Base-by-base conservation (phyloP, 2,329 filamentous ascomycete species). In the Tympanopsis confertula region DNA sequence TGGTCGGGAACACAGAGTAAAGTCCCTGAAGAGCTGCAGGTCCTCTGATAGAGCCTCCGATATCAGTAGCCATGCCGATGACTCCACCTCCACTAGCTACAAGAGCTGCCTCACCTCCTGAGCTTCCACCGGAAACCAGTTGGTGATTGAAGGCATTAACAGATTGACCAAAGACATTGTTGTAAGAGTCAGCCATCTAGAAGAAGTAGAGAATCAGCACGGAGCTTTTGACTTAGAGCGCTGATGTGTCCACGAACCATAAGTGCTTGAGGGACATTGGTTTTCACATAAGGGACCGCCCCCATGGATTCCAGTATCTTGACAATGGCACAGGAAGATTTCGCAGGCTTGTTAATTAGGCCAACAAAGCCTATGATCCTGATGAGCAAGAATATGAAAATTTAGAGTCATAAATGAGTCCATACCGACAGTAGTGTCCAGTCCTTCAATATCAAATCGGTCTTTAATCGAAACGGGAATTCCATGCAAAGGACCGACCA, bases 241-340 rank as follows among this genome's bases (percentile, higher is more conserved):
- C 51, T 45, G 49, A 19, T 35, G 2, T 58, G 20, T 19, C 12
- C 13, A 3, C 3, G 5, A 14, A 61, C 62, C 46, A 61, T 61
- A 40, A 75, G 53, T 0, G 69, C 71, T 42, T 76, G 71, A 1
- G 80, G 78, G 2, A 84, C 62, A 46, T 82, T 83, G 1, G 80
- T 84, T 55, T 84, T 84, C 45, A 72, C 68, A 45, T 83, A 80
- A n/a, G 80, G 57, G 0, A 85, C 65, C 1, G 79, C 79, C 1
- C 81, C 81, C 0, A 75, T 62, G 14, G 64, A 61, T 19, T 71
- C 56, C 3, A 85, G 54, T 1, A 81, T 58, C 5, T 71, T 62
- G 0, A 82, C 70, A 5, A 82, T 57, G 0, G 68, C 63, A 0
- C 73, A 66, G 50, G 81, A 71, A 42, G 63, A 54, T 20, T 55